Evolutionary conservation across 2,329 filamentous ascomycete genomes (phyloP).

Genomic region (Talaromyces sp.): DNA sequence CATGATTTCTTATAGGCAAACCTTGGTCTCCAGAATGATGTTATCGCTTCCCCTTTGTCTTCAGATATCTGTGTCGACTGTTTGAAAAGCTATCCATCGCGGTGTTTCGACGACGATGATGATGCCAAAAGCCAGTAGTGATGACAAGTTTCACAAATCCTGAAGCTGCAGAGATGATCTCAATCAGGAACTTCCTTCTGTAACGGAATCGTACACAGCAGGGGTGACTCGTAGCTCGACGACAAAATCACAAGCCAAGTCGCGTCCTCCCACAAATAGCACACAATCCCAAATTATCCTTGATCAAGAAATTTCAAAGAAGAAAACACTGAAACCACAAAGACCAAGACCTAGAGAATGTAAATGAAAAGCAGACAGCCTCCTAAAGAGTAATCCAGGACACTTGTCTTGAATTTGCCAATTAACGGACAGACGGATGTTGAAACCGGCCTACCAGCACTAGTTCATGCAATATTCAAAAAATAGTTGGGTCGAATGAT

Average conservation of each 20-base stretch:
- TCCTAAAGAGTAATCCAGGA: background rate
- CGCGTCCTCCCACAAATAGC: background rate
- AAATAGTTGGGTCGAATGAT: background rate
- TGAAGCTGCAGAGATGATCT: too few relatives aligned
- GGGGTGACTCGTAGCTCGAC: background rate
- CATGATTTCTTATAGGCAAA: background rate
- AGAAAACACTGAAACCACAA: background rate
- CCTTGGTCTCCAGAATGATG: background rate
- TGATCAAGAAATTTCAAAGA: background rate
- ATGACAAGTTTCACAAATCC: too few relatives aligned
- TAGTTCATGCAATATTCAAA: background rate
- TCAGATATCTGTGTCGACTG: background rate
- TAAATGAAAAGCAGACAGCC: background rate
- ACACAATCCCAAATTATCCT: background rate
- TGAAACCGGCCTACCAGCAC: background rate
- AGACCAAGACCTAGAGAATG: background rate
- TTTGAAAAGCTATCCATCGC: background rate
- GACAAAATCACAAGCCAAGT: background rate
- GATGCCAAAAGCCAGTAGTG: background rate
- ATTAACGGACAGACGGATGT: background rate
- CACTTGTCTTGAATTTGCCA: background rate
- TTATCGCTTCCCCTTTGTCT: slow-evolving; percentile 1
- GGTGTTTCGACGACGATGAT: background rate
- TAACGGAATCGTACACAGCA: too few relatives aligned
- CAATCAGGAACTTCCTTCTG: too few relatives aligned